Base-by-base conservation (phyloP, 306 rosid species). In the Cucurbita argyrosperma region DNA sequence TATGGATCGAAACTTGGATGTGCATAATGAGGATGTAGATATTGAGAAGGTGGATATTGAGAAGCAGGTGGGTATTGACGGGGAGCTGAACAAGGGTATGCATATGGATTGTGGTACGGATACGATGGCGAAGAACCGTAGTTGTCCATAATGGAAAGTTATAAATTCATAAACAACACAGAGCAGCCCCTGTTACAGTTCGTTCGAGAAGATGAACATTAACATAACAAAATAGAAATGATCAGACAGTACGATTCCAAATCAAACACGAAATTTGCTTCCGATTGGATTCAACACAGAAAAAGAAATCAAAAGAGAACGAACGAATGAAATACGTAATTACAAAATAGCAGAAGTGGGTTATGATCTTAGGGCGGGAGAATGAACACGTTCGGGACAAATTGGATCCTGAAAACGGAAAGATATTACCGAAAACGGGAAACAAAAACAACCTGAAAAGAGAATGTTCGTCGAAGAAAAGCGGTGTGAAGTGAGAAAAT, bases 121-220 rank as follows among this genome's bases (percentile, higher is more conserved):
- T 83, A 77, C 43, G 88, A 64, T 30, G 82, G 68, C 19, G 84
- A 78, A 73, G 85, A 78, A 59, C 90, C 90, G 67, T 82, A 58
- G 76, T 80, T 84, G 40, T 86, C 86, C 90, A 86, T 86, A 7
- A 53, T 62, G 5, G 52, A 50, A 56, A 56, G 65, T 56, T 76
- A 40, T 4, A 52, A 49, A 45, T 16, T 74, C 54, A 7, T 42
- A 54, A 55, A 40, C 51, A 50, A 35, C 12, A 6, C 19, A 54
- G 51, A 39, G 55, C 23, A 73, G 21, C 21, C 50, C 21, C 45
- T 55, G 18, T 55, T 57, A 39, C 51, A 7, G 10, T n/a, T 72
- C 4, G 35, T 40, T 10, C 8, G 39, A 55, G 59, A 15, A 52
- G 50, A 16, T 52, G 39, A 18, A 72, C 39, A 18, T n/a, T 15